phyloP scores from a whole-genome alignment of 108 stramenopile genomes.

The Stephanodiscus minutulus region DNA sequence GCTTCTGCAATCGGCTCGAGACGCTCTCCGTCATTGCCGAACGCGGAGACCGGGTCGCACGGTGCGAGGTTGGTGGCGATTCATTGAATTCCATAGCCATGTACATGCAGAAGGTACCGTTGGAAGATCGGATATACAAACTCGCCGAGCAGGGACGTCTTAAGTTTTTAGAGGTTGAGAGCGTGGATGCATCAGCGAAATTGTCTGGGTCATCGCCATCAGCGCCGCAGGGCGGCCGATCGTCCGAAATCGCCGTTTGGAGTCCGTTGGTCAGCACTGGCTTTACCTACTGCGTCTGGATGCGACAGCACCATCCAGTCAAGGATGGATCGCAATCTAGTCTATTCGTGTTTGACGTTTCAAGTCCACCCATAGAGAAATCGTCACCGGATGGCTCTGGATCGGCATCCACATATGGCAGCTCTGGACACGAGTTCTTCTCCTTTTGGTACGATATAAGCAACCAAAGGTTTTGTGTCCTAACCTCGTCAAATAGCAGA shows the following conservation, averaged over 20 bases:
- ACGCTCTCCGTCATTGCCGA: slow-evolving; percentile 78
- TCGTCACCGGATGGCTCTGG: slow-evolving; percentile 50
- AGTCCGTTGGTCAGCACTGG: slow-evolving; percentile 69
- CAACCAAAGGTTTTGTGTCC: slow-evolving; percentile 71
- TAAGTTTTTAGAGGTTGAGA: slow-evolving; percentile 78
- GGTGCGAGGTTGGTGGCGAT: slow-evolving; percentile 76
- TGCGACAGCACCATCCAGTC: slow-evolving; percentile 58
- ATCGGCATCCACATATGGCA: slow-evolving; percentile 44
- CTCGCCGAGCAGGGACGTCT: slow-evolving; percentile 76
- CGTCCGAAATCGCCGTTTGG: slow-evolving; percentile 60
- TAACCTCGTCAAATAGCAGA: slow-evolving; percentile 63
- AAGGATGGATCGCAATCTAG: slow-evolving; percentile 61
- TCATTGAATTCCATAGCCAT: slow-evolving; percentile 75
- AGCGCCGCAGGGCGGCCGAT: slow-evolving; percentile 49
- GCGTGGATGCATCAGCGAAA: slow-evolving; percentile 65
- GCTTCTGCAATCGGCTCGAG: slow-evolving; percentile 68
- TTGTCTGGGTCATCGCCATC: slow-evolving; percentile 53
- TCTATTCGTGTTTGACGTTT: slow-evolving; percentile 77
- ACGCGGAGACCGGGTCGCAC: slow-evolving; percentile 69
- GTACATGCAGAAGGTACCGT: slow-evolving; percentile 70
- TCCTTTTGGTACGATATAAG: slow-evolving; percentile 81
- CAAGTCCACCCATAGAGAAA: slow-evolving; percentile 59
- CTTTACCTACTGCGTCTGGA: slow-evolving; percentile 82
- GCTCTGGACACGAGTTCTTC: slow-evolving; percentile 58
- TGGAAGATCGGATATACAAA: slow-evolving; percentile 80